Conservation (phyloP, 192 early-diverging fungal genomes). For the Backusella liffmaniae region DNA sequence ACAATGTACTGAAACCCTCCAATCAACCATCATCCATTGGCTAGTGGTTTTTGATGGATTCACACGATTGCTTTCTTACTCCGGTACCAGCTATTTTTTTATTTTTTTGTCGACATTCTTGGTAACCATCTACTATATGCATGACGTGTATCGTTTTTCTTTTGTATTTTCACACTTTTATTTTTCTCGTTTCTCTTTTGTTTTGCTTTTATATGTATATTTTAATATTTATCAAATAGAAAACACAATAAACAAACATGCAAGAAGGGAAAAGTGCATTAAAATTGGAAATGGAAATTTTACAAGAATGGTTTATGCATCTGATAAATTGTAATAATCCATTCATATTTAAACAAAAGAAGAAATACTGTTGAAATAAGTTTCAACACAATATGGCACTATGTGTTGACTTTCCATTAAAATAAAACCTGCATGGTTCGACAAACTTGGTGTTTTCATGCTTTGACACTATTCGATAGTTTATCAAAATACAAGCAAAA, state of each 20-base stretch:
- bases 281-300: neutral
- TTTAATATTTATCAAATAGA: neutral
- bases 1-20: slow-evolving; percentile 1
- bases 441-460: too few relatives aligned
- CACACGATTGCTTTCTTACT: slow-evolving; percentile 3
- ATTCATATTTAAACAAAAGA: neutral
- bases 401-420: neutral
- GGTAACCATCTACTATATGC: neutral
- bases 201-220: neutral
- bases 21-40: slow-evolving; percentile 6
- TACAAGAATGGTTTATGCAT: neutral
- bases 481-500: neutral
- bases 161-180: neutral
- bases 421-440: neutral
- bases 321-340: neutral
- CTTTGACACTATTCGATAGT: neutral
- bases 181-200: neutral
- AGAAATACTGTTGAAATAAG: neutral
- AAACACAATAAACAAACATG: neutral
- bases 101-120: neutral
- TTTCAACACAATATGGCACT: neutral
- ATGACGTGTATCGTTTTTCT: neutral
- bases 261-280: neutral
- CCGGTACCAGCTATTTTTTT: neutral
- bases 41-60: slow-evolving; percentile 1